These are phyloP conservation scores for Gymnopilus dilepis DNA, from an alignment of 768 basidiomycete genomes.

Conservation along the genomic window DNA sequence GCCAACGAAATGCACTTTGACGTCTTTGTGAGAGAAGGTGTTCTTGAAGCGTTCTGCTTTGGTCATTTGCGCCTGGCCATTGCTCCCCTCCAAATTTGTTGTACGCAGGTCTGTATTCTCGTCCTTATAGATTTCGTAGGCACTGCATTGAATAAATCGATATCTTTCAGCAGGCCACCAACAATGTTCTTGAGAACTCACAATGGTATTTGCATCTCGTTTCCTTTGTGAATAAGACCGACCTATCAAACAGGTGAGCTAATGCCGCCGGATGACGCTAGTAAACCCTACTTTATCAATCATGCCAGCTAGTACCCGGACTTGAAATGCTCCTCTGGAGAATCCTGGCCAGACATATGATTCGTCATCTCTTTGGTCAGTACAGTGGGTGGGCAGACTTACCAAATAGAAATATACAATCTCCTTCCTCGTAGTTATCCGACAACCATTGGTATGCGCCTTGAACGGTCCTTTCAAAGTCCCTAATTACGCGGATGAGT, in stretches of 20 bases:
- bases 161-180: not conserved
- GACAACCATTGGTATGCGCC: constrained; percentile 49
- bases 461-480: constrained; percentile 39
- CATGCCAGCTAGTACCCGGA: constrained; percentile 49
- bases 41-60: constrained; percentile 24
- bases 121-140: constrained; percentile 14
- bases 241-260: constrained; percentile 33
- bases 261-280: not conserved
- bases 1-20: constrained; percentile 49
- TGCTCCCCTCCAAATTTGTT: constrained; percentile 7
- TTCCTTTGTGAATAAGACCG: constrained; percentile 46
- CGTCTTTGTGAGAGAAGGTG: constrained; percentile 27
- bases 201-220: constrained; percentile 38
- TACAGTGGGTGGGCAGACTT: not conserved
- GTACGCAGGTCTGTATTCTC: not conserved
- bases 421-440: constrained; percentile 42
- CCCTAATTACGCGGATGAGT: constrained; percentile 22
- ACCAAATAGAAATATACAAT: constrained; percentile 50
- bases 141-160: not conserved
- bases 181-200: not conserved
- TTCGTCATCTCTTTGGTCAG: not conserved
- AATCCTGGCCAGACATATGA: constrained; percentile 48
- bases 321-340: constrained; percentile 55
- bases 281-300: constrained; percentile 37
- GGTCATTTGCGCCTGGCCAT: not conserved